Evolutionary conservation across 331 rosid genomes (phyloP).

Genomic region (Saraca asoca): DNA sequence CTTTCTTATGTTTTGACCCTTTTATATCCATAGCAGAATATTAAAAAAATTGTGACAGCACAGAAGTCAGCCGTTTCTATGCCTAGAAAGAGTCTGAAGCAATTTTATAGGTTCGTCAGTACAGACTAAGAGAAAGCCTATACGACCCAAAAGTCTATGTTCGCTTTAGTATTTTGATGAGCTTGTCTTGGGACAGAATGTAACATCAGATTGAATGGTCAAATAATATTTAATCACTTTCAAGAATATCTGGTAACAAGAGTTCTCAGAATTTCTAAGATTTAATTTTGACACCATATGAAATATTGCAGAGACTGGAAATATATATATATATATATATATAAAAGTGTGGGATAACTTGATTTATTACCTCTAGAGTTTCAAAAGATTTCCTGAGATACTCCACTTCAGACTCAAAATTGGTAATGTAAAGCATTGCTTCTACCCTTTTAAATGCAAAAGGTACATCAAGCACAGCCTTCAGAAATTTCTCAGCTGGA

Average conservation of each 20-base stretch:
- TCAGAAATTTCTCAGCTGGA: constrained; percentile 88
- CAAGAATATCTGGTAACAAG: neutral
- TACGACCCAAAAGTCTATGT: too few relatives aligned
- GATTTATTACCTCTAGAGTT: constrained; percentile 69
- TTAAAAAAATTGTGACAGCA: too few relatives aligned
- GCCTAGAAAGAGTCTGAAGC: too few relatives aligned
- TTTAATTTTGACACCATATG: constrained; percentile 6
- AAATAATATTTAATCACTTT: neutral
- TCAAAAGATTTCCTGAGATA: constrained; percentile 80
- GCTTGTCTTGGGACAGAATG: too few relatives aligned
- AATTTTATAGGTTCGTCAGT: too few relatives aligned
- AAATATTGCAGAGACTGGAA: constrained; percentile 7
- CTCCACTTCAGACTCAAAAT: constrained; percentile 86
- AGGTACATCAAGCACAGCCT: constrained; percentile 89
- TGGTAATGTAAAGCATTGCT: constrained; percentile 87
- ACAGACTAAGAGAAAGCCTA: too few relatives aligned
- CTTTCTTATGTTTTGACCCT: too few relatives aligned
- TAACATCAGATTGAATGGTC: neutral
- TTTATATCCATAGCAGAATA: too few relatives aligned
- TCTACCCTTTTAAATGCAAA: constrained; percentile 88
- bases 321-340: constrained; percentile 2
- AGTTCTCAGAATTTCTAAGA: neutral
- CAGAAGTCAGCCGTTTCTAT: too few relatives aligned
- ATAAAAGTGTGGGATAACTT: neutral
- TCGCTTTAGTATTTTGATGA: too few relatives aligned